Conservation (phyloP, 805 yeast species). For the Wickerhamiella australiensis region DNA sequence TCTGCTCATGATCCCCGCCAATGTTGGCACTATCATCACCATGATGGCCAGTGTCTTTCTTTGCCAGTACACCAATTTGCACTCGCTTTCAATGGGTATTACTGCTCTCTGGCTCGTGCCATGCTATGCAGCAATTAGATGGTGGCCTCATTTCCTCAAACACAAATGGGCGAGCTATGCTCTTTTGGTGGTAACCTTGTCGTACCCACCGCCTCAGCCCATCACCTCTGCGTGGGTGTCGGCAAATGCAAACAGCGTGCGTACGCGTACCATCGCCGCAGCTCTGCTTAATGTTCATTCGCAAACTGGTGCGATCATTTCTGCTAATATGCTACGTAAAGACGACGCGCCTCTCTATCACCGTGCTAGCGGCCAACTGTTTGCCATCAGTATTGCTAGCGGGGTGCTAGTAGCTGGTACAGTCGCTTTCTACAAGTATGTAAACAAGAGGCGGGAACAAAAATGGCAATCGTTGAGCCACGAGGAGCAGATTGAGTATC, state of each 20-base stretch:
- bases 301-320: conserved; percentile 34
- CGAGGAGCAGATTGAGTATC: conserved; percentile 40
- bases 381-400: conserved; percentile 38
- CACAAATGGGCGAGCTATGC: conserved; percentile 26
- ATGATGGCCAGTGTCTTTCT: conserved; percentile 18
- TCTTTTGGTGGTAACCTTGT: conserved; percentile 22
- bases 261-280: conserved; percentile 55
- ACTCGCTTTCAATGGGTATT: conserved; percentile 7
- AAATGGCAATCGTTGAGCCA: conserved; percentile 40
- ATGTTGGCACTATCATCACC: conserved; percentile 19
- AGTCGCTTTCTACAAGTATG: conserved; percentile 26
- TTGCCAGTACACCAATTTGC: background rate
- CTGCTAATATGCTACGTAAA: conserved; percentile 40
- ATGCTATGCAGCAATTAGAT: conserved; percentile 16
- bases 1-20: conserved; percentile 42
- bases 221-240: conserved; percentile 39
- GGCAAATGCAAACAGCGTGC: conserved; percentile 47
- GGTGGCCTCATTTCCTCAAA: conserved; percentile 20
- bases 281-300: conserved; percentile 45
- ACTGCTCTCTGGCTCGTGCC: conserved; percentile 19
- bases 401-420: conserved; percentile 15
- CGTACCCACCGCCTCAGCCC: conserved; percentile 23
- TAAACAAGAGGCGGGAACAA: conserved; percentile 28
- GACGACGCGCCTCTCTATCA: conserved; percentile 39
- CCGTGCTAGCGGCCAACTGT: conserved; percentile 22